Conservation (phyloP, 2,329 filamentous ascomycete genomes). For the Fusarium sp. region DNA sequence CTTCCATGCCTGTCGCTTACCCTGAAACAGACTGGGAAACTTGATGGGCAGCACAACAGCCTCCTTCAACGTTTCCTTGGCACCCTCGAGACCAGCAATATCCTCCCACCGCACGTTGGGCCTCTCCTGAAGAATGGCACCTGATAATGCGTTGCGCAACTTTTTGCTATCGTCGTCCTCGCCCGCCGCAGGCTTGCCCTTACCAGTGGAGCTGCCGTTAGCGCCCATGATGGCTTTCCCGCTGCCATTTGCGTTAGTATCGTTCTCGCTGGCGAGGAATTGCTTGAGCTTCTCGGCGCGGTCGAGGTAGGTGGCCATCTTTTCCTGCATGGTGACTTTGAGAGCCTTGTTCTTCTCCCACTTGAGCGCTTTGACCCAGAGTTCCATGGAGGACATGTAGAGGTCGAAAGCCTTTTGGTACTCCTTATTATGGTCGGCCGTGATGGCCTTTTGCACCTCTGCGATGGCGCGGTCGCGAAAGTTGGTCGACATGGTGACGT, state of each 20-base stretch:
- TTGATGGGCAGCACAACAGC: slow-evolving; percentile 98
- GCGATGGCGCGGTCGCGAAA: slow-evolving; percentile 97
- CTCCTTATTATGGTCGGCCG: slow-evolving; percentile 92
- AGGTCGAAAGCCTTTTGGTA: slow-evolving; percentile 97
- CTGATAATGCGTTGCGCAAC: slow-evolving; percentile 86
- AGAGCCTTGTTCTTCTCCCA: slow-evolving; percentile 99
- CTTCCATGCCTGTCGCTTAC: slow-evolving; percentile 98
- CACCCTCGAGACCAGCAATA: slow-evolving; percentile 91
- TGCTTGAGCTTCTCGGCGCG: slow-evolving; percentile 97
- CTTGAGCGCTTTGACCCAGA: slow-evolving; percentile 98
- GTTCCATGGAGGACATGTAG: slow-evolving; percentile 95
- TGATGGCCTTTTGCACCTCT: slow-evolving; percentile 96
- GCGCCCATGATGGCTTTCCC: slow-evolving; percentile 72
- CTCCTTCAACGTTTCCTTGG: slow-evolving; percentile 97
- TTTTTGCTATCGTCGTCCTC: slow-evolving; percentile 96
- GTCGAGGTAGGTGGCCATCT: slow-evolving; percentile 97
- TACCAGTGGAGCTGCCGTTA: slow-evolving; percentile 75
- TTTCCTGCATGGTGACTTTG: slow-evolving; percentile 96
- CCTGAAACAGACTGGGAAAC: slow-evolving; percentile 95
- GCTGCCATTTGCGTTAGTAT: slow-evolving; percentile 75
- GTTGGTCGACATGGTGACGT: slow-evolving; percentile 85
- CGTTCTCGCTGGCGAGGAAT: slow-evolving; percentile 81
- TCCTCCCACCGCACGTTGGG: slow-evolving; percentile 99
- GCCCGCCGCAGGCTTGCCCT: slow-evolving; percentile 63
- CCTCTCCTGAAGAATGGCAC: slow-evolving; percentile 93